A percentile compares a stretch with the other conserved stretches of the same genome.
Conservation (phyloP, 192 early-diverging fungal species). For the Gamsiella multidivaricata region DNA sequence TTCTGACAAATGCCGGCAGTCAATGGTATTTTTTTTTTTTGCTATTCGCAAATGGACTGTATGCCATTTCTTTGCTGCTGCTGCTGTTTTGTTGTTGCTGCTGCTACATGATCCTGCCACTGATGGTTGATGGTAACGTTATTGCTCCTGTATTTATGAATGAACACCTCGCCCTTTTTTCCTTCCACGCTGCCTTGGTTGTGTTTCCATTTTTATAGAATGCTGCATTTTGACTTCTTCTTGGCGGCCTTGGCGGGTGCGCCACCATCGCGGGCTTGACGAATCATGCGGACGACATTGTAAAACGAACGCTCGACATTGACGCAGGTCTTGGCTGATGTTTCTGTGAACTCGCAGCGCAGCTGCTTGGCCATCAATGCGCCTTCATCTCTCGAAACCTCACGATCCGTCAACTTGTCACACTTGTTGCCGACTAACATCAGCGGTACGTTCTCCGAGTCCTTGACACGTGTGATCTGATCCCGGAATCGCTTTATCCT, state of each 20-base stretch:
- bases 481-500: constrained; percentile 86
- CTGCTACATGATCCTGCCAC: too few species aligned
- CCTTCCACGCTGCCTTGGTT: not conserved
- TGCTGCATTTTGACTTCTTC: constrained; percentile 46
- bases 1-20: too few species aligned
- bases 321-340: constrained; percentile 88
- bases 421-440: constrained; percentile 96
- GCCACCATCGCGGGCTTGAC: constrained; percentile 65
- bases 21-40: too few species aligned
- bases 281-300: constrained; percentile 84
- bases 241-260: constrained; percentile 26
- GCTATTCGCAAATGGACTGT: too few species aligned
- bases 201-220: constrained; percentile 47
- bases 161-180: not conserved
- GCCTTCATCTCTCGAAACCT: constrained; percentile 89
- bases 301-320: constrained; percentile 93
- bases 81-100: too few species aligned
- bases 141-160: not conserved
- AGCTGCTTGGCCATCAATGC: constrained; percentile 77
- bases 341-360: constrained; percentile 89
- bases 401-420: constrained; percentile 84
- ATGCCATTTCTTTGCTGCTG: too few species aligned
- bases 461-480: constrained; percentile 93
- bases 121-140: too few species aligned
- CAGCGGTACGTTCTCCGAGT: constrained; percentile 84